Percentiles rank a stretch among this genome's conserved stretches.
Evolutionary conservation across 225 moss, liverwort and hornwort genomes (phyloP).

Genomic region (Sphagnum contortum): DNA sequence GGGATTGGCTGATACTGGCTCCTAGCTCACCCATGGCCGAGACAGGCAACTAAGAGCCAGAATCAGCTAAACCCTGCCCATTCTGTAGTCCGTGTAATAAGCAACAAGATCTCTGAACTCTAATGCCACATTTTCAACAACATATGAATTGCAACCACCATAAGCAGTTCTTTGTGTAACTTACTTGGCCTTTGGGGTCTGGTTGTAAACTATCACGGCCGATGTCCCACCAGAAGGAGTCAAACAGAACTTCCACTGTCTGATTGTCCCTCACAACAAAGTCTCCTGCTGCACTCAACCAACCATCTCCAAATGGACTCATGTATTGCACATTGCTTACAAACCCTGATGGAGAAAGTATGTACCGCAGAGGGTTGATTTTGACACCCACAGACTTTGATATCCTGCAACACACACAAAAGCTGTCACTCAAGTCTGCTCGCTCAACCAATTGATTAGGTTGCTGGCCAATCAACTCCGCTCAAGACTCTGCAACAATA

Average conservation of each 20-base stretch:
- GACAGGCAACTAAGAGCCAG: too few species aligned
- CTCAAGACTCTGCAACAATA: too few species aligned
- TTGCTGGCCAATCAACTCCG: too few species aligned
- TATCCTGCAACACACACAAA: slow-evolving; percentile 12
- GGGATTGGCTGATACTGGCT: too few species aligned
- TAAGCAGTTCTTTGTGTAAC: too few species aligned
- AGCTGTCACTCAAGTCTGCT: background rate
- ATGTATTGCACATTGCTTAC: slow-evolving; percentile 29
- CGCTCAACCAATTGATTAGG: too few species aligned
- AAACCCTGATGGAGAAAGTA: slow-evolving; percentile 23
- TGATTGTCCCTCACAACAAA: slow-evolving; percentile 29
- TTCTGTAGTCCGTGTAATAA: too few species aligned
- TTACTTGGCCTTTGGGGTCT: slow-evolving; percentile 40
- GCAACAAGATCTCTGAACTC: too few species aligned
- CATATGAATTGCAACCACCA: too few species aligned
- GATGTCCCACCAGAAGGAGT: slow-evolving; percentile 38
- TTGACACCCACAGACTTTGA: slow-evolving; percentile 16
- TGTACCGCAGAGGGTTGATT: slow-evolving; percentile 28
- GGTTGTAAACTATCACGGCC: slow-evolving; percentile 30
- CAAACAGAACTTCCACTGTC: slow-evolving; percentile 38
- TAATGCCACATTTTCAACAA: too few species aligned
- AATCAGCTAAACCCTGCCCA: too few species aligned
- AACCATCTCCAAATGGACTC: slow-evolving; percentile 39
- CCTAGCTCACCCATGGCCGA: too few species aligned
- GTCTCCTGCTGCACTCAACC: slow-evolving; percentile 44